Evolutionary conservation across 495 filamentous ascomycete species (phyloP).

Genomic region (Xylona heveae): DNA sequence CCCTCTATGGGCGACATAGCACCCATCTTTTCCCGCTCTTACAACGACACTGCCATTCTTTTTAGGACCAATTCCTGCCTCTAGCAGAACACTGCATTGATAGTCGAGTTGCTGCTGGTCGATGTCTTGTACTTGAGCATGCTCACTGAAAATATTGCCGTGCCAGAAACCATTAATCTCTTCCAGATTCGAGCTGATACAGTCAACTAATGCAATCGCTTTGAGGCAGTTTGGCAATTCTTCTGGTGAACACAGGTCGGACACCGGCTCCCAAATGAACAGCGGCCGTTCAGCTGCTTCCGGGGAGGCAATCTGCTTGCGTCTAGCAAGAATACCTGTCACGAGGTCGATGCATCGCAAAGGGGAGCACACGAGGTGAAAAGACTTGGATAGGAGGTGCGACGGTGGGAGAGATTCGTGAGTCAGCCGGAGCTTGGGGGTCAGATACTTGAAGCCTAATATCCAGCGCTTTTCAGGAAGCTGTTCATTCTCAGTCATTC

Average conservation of each 20-base stretch:
- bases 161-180: slow-evolving; percentile 72
- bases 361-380: slow-evolving; percentile 77
- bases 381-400: slow-evolving; percentile 48
- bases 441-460: slow-evolving; percentile 63
- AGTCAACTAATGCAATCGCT: slow-evolving; percentile 50
- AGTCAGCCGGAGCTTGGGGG: slow-evolving; percentile 62
- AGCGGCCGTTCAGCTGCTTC: slow-evolving; percentile 25
- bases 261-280: slow-evolving; percentile 90
- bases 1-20: slow-evolving; percentile 23
- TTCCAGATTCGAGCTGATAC: slow-evolving; percentile 73
- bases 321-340: slow-evolving; percentile 30
- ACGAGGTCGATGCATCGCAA: slow-evolving; percentile 55
- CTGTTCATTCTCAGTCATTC: slow-evolving; percentile 2
- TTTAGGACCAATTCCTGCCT: slow-evolving; percentile 23
- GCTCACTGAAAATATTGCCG: slow-evolving; percentile 18
- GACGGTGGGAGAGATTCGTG: slow-evolving; percentile 29
- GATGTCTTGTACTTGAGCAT: slow-evolving; percentile 27
- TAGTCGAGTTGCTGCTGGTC: slow-evolving; percentile 27
- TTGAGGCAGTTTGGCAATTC: slow-evolving; percentile 53
- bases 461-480: slow-evolving; percentile 19
- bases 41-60: slow-evolving; percentile 28
- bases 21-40: slow-evolving; percentile 34
- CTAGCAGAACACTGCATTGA: slow-evolving; percentile 27
- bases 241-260: slow-evolving; percentile 60
- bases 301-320: slow-evolving; percentile 9